Evolutionary conservation across 345 rosid genomes (phyloP), one percentile per base, ranked within the genome.

Genomic region (Orychophragmus violaceus): DNA sequence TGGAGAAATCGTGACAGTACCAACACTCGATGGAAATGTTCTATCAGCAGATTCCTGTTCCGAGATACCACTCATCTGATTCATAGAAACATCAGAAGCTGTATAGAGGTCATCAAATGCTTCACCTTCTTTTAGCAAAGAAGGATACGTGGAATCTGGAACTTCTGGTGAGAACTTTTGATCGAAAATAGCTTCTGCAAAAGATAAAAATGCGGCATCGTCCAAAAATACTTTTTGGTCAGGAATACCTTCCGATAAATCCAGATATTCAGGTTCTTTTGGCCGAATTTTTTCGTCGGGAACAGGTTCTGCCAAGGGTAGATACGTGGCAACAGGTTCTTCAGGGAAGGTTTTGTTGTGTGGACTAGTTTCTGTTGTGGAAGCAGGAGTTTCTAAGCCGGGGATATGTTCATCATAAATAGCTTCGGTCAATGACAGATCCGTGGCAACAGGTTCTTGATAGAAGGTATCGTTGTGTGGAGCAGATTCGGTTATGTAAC

Each of bases 161-260:
- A 45, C 59, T 37, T 72, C 76, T 64, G 76, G 76, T 10, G 76
- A 72, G 66, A 72, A 64, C 76, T 72, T 72, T 22, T 64, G 60
- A 39, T 49, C 76, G 19, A 72, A 72, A 19, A 72, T 64, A 36
- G 76, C 76, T 72, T 72, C 76, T 64, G 76, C 76, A 57, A 72
- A 72, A 56, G 69, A 57, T 49, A 72, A 30, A 64, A 72, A 61
- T 64, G 76, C 66, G 1, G 76, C 76, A 64, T 72, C 76, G 22
- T 72, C 76, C 70, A 72, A 58, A 49, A 64, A 72, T 16, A 72
- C 76, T 50, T 72, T 29, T 37, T 72, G 66, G 70, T 72, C 76
- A 11, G 76, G 76, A 46, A 71, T 71, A 46, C 76, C 76, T 64
- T 64, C 70, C 5, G 76, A 57, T 28, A 72, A 72, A 64, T 33